phyloP scores from a whole-genome alignment of 805 yeast genomes.

The Kuraishia floccosa region DNA sequence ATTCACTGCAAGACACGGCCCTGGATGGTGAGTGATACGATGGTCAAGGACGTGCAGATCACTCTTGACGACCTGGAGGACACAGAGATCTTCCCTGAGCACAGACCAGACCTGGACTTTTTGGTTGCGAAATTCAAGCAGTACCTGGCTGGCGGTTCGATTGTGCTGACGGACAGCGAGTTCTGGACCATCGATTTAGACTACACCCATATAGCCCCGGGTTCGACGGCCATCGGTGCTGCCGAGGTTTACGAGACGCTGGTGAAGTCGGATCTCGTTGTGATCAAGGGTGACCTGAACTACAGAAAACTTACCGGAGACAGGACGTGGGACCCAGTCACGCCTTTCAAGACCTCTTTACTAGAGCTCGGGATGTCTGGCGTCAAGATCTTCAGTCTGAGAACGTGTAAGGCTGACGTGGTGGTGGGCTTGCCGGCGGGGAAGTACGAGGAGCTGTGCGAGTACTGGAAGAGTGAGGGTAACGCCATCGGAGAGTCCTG shows the following conservation, averaged over 20 bases:
- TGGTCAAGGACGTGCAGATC: conserved; percentile 64
- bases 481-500: conserved; percentile 65
- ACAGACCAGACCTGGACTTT: conserved; percentile 32
- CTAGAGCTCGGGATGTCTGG: conserved; percentile 54
- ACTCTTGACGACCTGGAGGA: conserved; percentile 48
- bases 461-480: conserved; percentile 42
- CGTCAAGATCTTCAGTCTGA: conserved; percentile 58
- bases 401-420: conserved; percentile 96
- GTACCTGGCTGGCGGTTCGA: conserved; percentile 32
- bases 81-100: conserved; percentile 36
- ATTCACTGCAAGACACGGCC: conserved; percentile 88
- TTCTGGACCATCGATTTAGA: conserved; percentile 84
- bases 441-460: conserved; percentile 52
- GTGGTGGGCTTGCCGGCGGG: conserved; percentile 77
- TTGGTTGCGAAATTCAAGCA: conserved; percentile 33
- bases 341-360: conserved; percentile 62
- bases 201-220: conserved; percentile 56
- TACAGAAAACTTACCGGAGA: conserved; percentile 93
- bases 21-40: conserved; percentile 96
- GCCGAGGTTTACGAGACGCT: conserved; percentile 50
- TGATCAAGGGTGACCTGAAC: conserved; percentile 93
- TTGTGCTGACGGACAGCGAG: conserved; percentile 44
- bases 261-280: conserved; percentile 51
- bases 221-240: conserved; percentile 46
- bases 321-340: conserved; percentile 74